Conservation (phyloP, 2,329 filamentous ascomycete genomes). For the Zymoseptoria passerinii region DNA sequence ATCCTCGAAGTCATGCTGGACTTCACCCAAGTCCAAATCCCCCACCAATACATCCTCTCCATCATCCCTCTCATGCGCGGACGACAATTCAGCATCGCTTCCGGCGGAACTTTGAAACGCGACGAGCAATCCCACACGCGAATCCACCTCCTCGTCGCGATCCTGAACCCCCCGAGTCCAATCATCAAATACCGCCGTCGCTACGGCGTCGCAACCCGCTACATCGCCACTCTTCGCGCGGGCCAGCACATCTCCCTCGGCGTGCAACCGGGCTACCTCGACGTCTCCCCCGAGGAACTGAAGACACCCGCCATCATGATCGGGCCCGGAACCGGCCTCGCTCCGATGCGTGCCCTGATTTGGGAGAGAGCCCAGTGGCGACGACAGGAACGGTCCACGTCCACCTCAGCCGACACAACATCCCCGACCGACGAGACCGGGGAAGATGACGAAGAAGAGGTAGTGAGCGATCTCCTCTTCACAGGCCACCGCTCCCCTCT, state of each 20-base stretch:
- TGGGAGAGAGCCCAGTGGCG: constrained; percentile 54
- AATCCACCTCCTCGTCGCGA: constrained; percentile 30
- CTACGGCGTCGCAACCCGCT: constrained; percentile 83
- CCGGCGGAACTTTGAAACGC: constrained; percentile 46
- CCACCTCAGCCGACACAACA: background rate
- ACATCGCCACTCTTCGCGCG: constrained; percentile 58
- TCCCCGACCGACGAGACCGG: too few species aligned
- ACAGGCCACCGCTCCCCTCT: constrained; percentile 71
- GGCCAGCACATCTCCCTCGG: constrained; percentile 54
- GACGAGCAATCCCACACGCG: constrained; percentile 18
- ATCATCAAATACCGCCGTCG: constrained; percentile 88
- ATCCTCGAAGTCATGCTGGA: constrained; percentile 90
- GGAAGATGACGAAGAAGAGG: constrained; percentile 1
- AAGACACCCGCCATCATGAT: constrained; percentile 62
- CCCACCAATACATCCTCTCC: constrained; percentile 61
- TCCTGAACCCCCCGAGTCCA: constrained; percentile 37
- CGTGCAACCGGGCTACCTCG: constrained; percentile 46
- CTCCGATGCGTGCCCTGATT: constrained; percentile 73
- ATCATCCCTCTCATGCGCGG: constrained; percentile 76
- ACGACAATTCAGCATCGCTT: constrained; percentile 90
- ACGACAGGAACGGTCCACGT: constrained; percentile 7
- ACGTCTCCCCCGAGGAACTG: constrained; percentile 40
- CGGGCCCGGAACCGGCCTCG: constrained; percentile 78
- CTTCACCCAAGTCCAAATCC: constrained; percentile 75
- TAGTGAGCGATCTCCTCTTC: constrained; percentile 52